A percentile compares a stretch with the other conserved stretches of the same genome.
Evolutionary conservation across 257 asterid genomes (phyloP).

Genomic region (Solanum chaucha): DNA sequence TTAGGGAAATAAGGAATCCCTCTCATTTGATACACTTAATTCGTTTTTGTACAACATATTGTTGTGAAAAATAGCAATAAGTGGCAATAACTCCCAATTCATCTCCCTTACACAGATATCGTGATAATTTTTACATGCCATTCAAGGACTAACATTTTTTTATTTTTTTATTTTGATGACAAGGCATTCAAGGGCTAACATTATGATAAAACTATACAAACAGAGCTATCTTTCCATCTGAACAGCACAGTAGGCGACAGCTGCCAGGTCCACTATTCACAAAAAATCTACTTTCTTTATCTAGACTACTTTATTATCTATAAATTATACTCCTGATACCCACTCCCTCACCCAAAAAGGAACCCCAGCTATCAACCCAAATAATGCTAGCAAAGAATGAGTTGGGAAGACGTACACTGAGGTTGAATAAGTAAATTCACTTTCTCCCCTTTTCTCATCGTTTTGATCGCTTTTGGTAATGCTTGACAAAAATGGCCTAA

Average conservation of each 20-base stretch:
- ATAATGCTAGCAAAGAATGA: not conserved
- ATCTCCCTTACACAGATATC: not conserved
- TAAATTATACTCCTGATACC: not conserved
- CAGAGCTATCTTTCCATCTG: not conserved
- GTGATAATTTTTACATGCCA: not conserved
- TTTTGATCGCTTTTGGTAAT: constrained; percentile 51
- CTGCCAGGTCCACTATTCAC: not conserved
- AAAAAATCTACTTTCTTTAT: not conserved
- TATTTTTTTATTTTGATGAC: too few species aligned
- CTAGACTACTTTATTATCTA: not conserved
- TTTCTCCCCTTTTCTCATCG: constrained; percentile 67
- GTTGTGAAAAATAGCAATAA: not conserved
- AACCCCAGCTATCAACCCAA: not conserved
- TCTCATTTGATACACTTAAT: not conserved
- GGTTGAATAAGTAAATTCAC: constrained; percentile 51
- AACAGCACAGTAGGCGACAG: not conserved
- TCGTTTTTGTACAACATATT: not conserved
- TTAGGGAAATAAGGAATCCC: not conserved
- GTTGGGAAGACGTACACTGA: constrained; percentile 30
- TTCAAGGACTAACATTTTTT: not conserved
- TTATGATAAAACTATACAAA: not conserved
- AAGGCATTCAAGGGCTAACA: too few species aligned
- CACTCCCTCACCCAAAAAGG: not conserved
- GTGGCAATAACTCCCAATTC: not conserved
- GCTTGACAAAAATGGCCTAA: constrained; percentile 64